phyloP scores from a whole-genome alignment of 1,284 basidiomycete species.

The Cryptococcus hybrid region DNA sequence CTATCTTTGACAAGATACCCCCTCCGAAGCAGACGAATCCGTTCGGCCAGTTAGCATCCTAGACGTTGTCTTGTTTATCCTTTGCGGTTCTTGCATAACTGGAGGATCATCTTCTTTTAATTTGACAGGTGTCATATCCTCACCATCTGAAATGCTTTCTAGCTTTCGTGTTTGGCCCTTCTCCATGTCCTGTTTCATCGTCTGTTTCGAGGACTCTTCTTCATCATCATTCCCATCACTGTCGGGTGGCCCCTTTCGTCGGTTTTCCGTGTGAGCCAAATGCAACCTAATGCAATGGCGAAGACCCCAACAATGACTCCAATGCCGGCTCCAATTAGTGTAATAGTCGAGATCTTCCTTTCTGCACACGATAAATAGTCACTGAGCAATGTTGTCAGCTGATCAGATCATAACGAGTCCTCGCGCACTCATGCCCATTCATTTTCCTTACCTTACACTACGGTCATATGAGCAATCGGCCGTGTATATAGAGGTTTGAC shows the following conservation, averaged over 20 bases:
- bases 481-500: no score
- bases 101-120: constrained; percentile 2
- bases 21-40: not conserved
- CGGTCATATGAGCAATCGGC: not conserved
- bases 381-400: not conserved
- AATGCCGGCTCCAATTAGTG: constrained; percentile 27
- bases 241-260: not conserved
- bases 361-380: constrained; percentile 25
- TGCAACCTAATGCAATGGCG: constrained; percentile 20
- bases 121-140: constrained; percentile 1
- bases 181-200: not conserved
- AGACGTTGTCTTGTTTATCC: not conserved
- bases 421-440: no score
- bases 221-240: constrained; percentile 1
- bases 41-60: not conserved
- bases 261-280: constrained; percentile 19
- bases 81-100: not conserved
- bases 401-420: no score
- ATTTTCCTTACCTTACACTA: not conserved
- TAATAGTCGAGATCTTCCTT: constrained; percentile 21
- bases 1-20: not conserved
- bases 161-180: not conserved
- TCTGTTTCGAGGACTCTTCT: not conserved
- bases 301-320: constrained; percentile 25
- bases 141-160: constrained; percentile 2